Conservation (phyloP, 495 filamentous ascomycete species). For the Penicillium waksmanii region DNA sequence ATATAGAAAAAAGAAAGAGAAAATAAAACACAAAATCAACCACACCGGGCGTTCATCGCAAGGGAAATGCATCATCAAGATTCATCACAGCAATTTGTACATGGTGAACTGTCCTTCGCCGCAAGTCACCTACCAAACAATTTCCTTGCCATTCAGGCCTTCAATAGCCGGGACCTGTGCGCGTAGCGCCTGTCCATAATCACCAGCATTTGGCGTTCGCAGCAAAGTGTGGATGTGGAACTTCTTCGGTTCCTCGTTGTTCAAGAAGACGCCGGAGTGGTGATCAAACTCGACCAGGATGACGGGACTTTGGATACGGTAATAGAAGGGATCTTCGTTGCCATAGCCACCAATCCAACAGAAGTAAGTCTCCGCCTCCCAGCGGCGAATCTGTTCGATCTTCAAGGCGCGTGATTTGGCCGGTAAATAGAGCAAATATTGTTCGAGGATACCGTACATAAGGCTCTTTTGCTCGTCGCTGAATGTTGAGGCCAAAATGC, state of each 20-base stretch:
- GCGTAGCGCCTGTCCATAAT: conserved; percentile 67
- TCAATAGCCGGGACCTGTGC: conserved; percentile 43
- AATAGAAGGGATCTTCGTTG: conserved; percentile 74
- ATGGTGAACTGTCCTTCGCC: conserved; percentile 10
- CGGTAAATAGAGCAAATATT: conserved; percentile 69
- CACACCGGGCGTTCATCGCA: background rate
- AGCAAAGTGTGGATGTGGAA: conserved; percentile 77
- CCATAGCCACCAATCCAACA: conserved; percentile 73
- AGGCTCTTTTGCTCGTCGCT: conserved; percentile 49
- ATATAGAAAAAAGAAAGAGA: background rate
- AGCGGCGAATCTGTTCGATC: conserved; percentile 51
- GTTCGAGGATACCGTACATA: conserved; percentile 57
- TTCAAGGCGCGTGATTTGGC: conserved; percentile 50
- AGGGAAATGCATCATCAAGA: conserved; percentile 20
- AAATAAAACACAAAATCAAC: conserved; percentile 1
- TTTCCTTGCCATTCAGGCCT: conserved; percentile 45
- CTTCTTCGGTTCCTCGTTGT: conserved; percentile 70
- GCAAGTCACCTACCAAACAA: conserved; percentile 39
- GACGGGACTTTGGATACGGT: conserved; percentile 73
- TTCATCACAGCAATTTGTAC: conserved; percentile 27
- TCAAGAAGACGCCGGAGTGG: conserved; percentile 78
- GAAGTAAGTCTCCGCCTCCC: conserved; percentile 71
- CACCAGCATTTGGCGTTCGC: conserved; percentile 71
- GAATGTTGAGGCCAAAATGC: conserved; percentile 53
- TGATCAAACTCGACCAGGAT: conserved; percentile 77